Base-by-base conservation (phyloP, 805 yeast genomes). In the Cyberlindnera meyerae region DNA sequence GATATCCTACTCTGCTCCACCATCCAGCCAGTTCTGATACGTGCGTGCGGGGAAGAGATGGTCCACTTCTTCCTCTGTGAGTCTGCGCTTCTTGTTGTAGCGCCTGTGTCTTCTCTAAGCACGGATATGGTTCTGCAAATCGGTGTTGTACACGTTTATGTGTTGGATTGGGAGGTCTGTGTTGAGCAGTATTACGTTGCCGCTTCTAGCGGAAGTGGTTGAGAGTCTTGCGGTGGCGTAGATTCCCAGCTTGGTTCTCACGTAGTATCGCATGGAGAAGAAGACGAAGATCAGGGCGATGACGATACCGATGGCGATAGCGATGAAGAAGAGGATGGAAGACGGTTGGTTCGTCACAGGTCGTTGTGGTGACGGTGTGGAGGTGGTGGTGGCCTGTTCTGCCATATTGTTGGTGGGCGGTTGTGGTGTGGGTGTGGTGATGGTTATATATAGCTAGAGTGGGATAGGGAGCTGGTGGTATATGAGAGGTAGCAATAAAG, bases 311-410 rank as follows among this genome's bases (percentile, higher is more conserved):
- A 77, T 73, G 1, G 79, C 73, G 24, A 79, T 63, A 1, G 85
- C 83, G 11, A 79, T 58, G 56, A 77, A 76, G 57, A 79, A 79
- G 21, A 79, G 59, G 24, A 77, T 76, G 1, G 82, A 76, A 1
- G 83, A 74, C 1, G 84, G 83, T 24, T 72, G 57, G 3, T 45
- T 24, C n/a, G 49, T 30, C 6, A 34, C 18, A n/a, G n/a, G n/a
- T 12, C 28, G 9, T 4, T 32, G 6, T 16, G 29, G 5, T 11
- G 25, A 16, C 14, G 37, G 9, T 11, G 37, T 11, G 4, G 37
- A 27, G 31, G 27, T 33, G 11, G 11, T 18, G 13, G n/a, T 9
- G 26, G 18, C 16, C 11, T 4, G 8, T 11, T 18, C 13, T 18
- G n/a, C 14, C 13, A 11, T 11, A 6, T n/a, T 8, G 24, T 21